A percentile compares a stretch with the other conserved stretches of the same genome.
Evolutionary conservation across 1,284 basidiomycete genomes (phyloP).

Genomic region (Golubevia sp.): DNA sequence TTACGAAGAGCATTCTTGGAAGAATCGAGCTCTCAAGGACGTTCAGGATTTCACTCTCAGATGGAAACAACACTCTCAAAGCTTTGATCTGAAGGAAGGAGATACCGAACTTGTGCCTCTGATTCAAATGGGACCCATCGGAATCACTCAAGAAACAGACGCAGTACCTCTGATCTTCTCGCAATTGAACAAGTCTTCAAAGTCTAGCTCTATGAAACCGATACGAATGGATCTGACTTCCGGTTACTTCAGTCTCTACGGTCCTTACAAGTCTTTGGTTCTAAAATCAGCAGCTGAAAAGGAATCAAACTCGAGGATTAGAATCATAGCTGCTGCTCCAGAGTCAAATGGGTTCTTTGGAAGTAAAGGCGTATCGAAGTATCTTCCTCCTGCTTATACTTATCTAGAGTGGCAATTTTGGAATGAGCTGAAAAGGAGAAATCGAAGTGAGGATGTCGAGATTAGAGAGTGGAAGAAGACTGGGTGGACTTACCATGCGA

Average conservation of each 20-base stretch:
- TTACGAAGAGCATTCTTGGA: slow-evolving; percentile 25
- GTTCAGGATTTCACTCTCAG: slow-evolving; percentile 26
- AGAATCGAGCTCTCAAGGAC: slow-evolving; percentile 10
- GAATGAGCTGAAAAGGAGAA: slow-evolving; percentile 45
- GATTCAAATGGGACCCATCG: slow-evolving; percentile 62
- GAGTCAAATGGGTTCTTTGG: slow-evolving; percentile 88
- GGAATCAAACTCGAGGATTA: slow-evolving; percentile 67
- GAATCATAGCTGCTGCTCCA: slow-evolving; percentile 84
- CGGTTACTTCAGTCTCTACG: slow-evolving; percentile 90
- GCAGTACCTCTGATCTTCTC: slow-evolving; percentile 37
- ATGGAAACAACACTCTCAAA: slow-evolving; percentile 17
- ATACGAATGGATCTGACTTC: slow-evolving; percentile 68
- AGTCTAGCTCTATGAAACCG: background rate
- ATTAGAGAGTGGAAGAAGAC: slow-evolving; percentile 83
- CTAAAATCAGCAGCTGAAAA: slow-evolving; percentile 21
- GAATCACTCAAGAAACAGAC: slow-evolving; percentile 60
- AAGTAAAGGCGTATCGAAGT: slow-evolving; percentile 82
- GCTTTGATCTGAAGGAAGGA: background rate
- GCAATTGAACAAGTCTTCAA: background rate
- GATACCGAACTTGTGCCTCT: slow-evolving; percentile 58
- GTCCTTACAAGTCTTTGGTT: slow-evolving; percentile 68
- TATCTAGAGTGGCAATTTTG: slow-evolving; percentile 83
- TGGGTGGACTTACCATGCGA: slow-evolving; percentile 99
- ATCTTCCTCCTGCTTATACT: slow-evolving; percentile 95
- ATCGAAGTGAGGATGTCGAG: slow-evolving; percentile 66